Percentiles rank a stretch among this genome's conserved stretches.
These are phyloP conservation scores for Dioszegia aurantiaca DNA, from an alignment of 768 basidiomycete species.

Conservation along the genomic window DNA sequence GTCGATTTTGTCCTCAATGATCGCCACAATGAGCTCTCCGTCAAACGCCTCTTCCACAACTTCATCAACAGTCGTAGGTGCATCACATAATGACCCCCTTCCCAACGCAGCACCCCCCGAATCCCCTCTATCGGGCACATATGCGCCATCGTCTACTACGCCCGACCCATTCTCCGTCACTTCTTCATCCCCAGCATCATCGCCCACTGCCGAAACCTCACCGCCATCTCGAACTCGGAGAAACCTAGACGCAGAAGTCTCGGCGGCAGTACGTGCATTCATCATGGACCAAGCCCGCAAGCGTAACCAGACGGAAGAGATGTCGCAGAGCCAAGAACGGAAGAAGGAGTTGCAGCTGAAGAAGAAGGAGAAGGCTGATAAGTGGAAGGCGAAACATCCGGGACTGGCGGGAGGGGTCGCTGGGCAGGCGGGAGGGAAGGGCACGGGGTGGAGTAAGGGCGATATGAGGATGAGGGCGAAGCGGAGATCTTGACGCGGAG, in stretches of 20 bases:
- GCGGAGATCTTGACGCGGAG: too few species aligned
- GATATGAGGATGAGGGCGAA: slow-evolving; percentile 8
- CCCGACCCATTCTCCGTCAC: neutral
- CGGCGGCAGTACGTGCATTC: slow-evolving; percentile 9
- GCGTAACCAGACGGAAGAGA: slow-evolving; percentile 9
- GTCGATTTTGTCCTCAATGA: too few species aligned
- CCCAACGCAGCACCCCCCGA: too few species aligned
- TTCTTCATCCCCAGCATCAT: neutral
- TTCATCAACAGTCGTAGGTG: neutral
- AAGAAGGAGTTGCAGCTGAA: slow-evolving; percentile 7
- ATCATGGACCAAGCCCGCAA: slow-evolving; percentile 12
- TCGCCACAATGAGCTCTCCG: too few species aligned
- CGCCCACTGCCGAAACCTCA: neutral
- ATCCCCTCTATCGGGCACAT: too few species aligned
- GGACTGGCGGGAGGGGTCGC: slow-evolving; percentile 1
- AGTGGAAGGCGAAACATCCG: slow-evolving; percentile 13
- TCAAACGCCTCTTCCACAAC: neutral
- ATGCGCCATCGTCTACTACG: too few species aligned
- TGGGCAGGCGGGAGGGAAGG: slow-evolving; percentile 3
- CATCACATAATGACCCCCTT: too few species aligned
- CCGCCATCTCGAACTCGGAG: neutral
- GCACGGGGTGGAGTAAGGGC: slow-evolving; percentile 2
- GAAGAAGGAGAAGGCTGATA: slow-evolving; percentile 8
- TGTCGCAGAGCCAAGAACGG: slow-evolving; percentile 10
- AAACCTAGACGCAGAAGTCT: slow-evolving; percentile 10